phyloP scores from a whole-genome alignment of 305 asterid species.

The Caryopteris hybrid region DNA sequence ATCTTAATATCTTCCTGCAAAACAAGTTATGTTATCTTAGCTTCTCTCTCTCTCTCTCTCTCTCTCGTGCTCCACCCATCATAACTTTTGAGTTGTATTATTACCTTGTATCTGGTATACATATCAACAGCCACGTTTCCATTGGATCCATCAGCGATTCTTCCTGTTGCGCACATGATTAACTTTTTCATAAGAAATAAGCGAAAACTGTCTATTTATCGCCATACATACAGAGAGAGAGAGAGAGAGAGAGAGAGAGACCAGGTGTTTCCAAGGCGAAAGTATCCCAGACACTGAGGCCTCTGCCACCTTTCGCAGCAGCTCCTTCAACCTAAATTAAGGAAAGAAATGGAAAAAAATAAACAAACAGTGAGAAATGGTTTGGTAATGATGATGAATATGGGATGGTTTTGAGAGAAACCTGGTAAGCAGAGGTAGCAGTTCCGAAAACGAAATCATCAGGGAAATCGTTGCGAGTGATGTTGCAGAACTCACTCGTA shows the following conservation, averaged over 20 bases:
- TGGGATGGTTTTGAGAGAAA: no score
- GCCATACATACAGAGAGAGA: no score
- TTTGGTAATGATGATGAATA: no score
- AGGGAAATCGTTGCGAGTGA: constrained; percentile 13
- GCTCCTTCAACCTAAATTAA: constrained; percentile 15
- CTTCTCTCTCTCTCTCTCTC: no score
- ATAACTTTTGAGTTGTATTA: no score
- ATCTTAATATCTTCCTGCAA: constrained; percentile 10
- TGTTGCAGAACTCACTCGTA: background rate
- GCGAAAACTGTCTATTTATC: background rate
- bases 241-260: background rate
- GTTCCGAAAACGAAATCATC: constrained; percentile 1
- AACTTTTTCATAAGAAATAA: background rate
- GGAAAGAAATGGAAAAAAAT: background rate
- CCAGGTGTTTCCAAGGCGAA: constrained; percentile 10
- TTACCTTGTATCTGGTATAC: constrained; percentile 6
- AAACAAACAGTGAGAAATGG: background rate
- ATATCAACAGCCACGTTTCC: constrained; percentile 15
- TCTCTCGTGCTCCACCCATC: no score
- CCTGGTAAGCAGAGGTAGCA: constrained; percentile 14
- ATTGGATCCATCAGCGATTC: constrained; percentile 11
- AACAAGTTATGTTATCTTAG: no score
- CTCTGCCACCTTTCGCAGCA: constrained; percentile 12
- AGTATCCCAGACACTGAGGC: constrained; percentile 16
- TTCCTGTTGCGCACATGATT: background rate